phyloP scores from a whole-genome alignment of 2,329 filamentous ascomycete species.

The Calonectria pauciramosa region DNA sequence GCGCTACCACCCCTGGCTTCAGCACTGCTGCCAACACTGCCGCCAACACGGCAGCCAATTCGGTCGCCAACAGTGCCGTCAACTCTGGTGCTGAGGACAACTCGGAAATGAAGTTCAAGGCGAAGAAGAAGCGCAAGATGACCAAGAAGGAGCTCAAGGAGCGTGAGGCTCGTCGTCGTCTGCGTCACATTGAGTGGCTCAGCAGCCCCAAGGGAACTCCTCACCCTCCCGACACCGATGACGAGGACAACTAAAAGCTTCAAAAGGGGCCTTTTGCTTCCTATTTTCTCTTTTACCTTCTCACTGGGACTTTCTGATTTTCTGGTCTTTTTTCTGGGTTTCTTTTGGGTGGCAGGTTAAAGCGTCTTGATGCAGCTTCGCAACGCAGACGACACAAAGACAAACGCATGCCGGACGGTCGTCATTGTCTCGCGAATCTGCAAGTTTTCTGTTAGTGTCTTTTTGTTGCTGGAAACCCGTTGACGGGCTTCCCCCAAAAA shows the following conservation, averaged over 20 bases:
- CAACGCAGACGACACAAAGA: slow-evolving; percentile 10
- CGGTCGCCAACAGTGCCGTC: slow-evolving; percentile 69
- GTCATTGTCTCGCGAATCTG: slow-evolving; percentile 9
- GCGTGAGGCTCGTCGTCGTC: slow-evolving; percentile 84
- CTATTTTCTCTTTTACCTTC: slow-evolving; percentile 9
- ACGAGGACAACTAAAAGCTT: slow-evolving; percentile 68
- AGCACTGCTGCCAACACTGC: slow-evolving; percentile 71
- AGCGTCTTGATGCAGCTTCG: slow-evolving; percentile 18
- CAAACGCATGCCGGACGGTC: slow-evolving; percentile 2
- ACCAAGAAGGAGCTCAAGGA: slow-evolving; percentile 98
- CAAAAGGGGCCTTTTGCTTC: slow-evolving; percentile 5
- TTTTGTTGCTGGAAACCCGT: neutral
- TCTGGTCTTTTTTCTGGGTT: slow-evolving; percentile 2
- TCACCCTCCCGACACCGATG: slow-evolving; percentile 82
- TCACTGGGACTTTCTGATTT: neutral
- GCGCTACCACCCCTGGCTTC: slow-evolving; percentile 50
- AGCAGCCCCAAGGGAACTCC: slow-evolving; percentile 89
- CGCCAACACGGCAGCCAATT: slow-evolving; percentile 68
- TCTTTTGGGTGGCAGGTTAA: slow-evolving; percentile 15
- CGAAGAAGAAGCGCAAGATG: slow-evolving; percentile 98
- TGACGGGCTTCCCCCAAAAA: neutral
- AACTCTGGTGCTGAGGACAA: slow-evolving; percentile 90
- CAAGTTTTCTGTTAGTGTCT: slow-evolving; percentile 11
- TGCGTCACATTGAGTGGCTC: slow-evolving; percentile 89
- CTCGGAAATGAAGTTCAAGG: slow-evolving; percentile 85